phyloP scores from a whole-genome alignment of 306 rosid genomes.

The Glycyrrhiza uralensis region DNA sequence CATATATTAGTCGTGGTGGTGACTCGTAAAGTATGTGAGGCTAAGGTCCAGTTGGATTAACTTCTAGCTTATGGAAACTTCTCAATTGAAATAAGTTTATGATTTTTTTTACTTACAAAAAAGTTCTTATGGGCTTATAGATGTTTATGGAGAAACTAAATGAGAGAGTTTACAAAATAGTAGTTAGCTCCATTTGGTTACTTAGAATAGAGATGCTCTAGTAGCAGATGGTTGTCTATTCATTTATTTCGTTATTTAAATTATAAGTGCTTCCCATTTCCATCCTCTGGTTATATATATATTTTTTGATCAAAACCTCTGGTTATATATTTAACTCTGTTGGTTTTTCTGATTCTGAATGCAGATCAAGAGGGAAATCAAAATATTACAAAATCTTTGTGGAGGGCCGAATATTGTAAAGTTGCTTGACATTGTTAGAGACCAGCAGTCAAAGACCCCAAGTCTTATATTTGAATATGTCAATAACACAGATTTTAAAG shows the following conservation, averaged over 20 bases:
- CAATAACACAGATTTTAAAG: conserved; percentile 90
- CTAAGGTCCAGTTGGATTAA: no score
- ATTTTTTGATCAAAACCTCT: no score
- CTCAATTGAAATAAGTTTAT: no score
- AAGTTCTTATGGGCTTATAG: no score
- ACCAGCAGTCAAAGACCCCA: conserved; percentile 94
- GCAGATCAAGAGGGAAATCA: conserved; percentile 97
- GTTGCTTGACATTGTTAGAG: conserved; percentile 93
- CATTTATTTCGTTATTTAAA: not conserved
- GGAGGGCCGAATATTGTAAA: conserved; percentile 90
- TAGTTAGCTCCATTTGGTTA: conserved; percentile 8
- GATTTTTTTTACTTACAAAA: no score
- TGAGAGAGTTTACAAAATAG: no score
- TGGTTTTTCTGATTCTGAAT: conserved; percentile 6
- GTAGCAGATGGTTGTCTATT: not conserved
- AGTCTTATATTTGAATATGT: conserved; percentile 85
- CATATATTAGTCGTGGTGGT: not conserved
- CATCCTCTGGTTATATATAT: not conserved
- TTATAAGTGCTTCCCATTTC: not conserved
- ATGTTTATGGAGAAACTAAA: no score
- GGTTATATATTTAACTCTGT: not conserved
- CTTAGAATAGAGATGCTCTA: not conserved
- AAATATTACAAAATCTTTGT: conserved; percentile 89
- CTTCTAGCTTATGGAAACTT: no score
- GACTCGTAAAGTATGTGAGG: not conserved